Conservation (phyloP, 2,329 filamentous ascomycete species). For the Curvularia hawaiiensis region DNA sequence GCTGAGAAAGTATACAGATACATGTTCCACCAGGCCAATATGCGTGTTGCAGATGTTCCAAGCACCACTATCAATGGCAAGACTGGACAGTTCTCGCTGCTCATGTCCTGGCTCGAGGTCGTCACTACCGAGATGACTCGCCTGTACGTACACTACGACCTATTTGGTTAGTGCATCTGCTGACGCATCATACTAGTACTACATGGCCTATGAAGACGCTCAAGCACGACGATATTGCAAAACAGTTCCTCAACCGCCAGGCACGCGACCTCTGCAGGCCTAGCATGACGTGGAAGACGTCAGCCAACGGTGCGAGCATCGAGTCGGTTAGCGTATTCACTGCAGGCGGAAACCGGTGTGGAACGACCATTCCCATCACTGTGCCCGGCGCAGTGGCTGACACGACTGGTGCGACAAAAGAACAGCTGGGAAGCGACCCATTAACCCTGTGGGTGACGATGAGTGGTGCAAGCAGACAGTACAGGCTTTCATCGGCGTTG, state of each 20-base stretch:
- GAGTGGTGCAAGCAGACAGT: conserved; percentile 43
- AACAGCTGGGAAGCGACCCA: conserved; percentile 58
- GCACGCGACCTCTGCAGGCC: conserved; percentile 60
- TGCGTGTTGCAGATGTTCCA: conserved; percentile 56
- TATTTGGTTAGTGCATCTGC: background rate
- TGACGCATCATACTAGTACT: conserved; percentile 28
- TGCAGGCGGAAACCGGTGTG: conserved; percentile 57
- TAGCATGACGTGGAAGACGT: conserved; percentile 54
- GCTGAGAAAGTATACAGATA: conserved; percentile 42
- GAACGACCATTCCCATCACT: conserved; percentile 60
- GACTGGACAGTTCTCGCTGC: conserved; percentile 55
- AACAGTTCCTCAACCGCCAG: conserved; percentile 59
- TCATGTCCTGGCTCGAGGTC: conserved; percentile 63
- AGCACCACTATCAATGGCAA: conserved; percentile 56
- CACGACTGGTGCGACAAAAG: conserved; percentile 52
- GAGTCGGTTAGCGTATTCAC: conserved; percentile 56
- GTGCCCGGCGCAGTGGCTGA: conserved; percentile 54
- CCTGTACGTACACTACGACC: conserved; percentile 41
- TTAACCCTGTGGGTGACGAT: conserved; percentile 49
- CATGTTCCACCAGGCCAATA: conserved; percentile 70
- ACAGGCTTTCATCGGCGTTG: conserved; percentile 39
- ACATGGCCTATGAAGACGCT: conserved; percentile 61
- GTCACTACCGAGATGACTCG: conserved; percentile 60
- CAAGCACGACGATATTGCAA: conserved; percentile 62
- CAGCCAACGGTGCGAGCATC: conserved; percentile 52